Evolutionary conservation across 1,139 yeast genomes (phyloP).

Genomic region (Meyerozyma carpophila): DNA sequence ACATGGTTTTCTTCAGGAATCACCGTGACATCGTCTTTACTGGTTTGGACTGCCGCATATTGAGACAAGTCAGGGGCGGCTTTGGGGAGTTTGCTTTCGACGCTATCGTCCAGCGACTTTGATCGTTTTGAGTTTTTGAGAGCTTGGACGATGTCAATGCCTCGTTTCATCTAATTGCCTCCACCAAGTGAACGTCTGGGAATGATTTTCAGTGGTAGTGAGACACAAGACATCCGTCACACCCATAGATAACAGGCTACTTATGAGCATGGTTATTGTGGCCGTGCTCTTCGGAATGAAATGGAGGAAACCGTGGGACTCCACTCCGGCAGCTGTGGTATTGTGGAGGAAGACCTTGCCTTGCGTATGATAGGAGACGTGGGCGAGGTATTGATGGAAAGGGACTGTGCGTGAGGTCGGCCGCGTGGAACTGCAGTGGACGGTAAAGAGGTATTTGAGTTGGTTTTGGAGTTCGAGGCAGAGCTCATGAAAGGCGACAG

Average conservation of each 20-base stretch:
- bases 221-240: neutral
- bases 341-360: neutral
- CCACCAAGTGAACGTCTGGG: neutral
- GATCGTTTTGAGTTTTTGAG: neutral
- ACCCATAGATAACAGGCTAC: neutral
- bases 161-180: neutral
- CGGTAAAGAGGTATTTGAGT: neutral
- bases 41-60: no score
- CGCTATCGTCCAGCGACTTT: neutral
- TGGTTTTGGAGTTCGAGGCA: neutral
- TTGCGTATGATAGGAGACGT: neutral
- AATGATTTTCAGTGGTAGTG: neutral
- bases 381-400: neutral
- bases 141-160: neutral
- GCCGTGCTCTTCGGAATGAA: neutral
- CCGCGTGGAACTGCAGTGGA: neutral
- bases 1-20: no score
- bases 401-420: slow-evolving; percentile 1
- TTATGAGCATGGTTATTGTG: neutral
- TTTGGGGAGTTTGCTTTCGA: no score
- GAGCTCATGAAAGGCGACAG: neutral
- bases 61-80: no score
- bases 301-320: neutral
- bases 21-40: no score
- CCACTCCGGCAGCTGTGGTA: neutral